Evolutionary conservation across 108 stramenopile species (phyloP), one percentile per base, ranked within the genome.

Genomic region (Cyclotella kingstonii): DNA sequence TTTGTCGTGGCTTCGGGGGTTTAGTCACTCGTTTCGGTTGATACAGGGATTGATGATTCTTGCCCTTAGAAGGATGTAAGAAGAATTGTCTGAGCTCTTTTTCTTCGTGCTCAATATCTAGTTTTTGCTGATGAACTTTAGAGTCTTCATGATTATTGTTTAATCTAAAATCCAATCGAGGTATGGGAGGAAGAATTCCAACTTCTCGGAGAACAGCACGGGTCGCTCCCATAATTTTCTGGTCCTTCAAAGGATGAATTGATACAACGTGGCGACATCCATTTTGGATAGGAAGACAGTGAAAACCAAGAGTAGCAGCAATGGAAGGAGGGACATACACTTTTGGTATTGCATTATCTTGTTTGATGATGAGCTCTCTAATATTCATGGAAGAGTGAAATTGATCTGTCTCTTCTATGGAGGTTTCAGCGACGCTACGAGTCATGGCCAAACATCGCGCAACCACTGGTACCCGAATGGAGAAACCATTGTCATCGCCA

Each of bases 281-380:
- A 11, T 60, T 6, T n/a, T 40, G 63, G 5, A 23, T 29, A 38
- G 33, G 52, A 34, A 75, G 39, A 45, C 45, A 49, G 45, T 61
- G 73, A 10, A 76, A 5, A 27, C 75, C 75, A 11, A 76, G 29
- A 18, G 75, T 64, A 23, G 75, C 75, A 14, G 66, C 66, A 33
- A 76, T 60, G 38, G 67, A 76, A 17, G 75, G 75, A 9, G 66
- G 47, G 23, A 68, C 35, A 45, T 44, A 57, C 14, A 76, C 34
- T 25, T 9, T 54, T n/a, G 62, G 62, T 39, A 41, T 8, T 18
- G 31, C 15, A 48, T 2, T 30, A 44, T 54, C 53, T n/a, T n/a
- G n/a, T n/a, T n/a, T n/a, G n/a, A 27, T 21, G 31, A 21, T 23
- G 40, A 0, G 11, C 28, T 17, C 31, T 10, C 14, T 23, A 1